Base-by-base conservation (phyloP, 106 monocot genomes). In the Dendrobium officinale region DNA sequence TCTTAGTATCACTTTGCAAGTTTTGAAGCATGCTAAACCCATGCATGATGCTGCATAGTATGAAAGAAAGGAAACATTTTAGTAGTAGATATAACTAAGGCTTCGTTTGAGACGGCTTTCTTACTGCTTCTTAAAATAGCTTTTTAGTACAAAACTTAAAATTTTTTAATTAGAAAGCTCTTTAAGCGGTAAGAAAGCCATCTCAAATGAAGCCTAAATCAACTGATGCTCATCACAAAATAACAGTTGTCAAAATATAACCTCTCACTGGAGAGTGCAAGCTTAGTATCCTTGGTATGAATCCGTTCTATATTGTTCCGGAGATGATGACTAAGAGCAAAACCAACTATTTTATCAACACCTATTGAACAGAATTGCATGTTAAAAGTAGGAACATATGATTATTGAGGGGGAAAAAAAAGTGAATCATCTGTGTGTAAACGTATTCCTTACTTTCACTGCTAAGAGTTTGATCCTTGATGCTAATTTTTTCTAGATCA, bases 341-440 rank as follows among this genome's bases (percentile, higher is more conserved):
- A 97, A 83, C 97, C 97, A 84, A 94, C 86, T 51, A 97, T 89
- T 83, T 89, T 97, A 82, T 97, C 97, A 55, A 97, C 88, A 80
- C 88, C 97, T 97, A 81, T 48, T 79, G 47, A 79, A 67, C 17
- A 56, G 44, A 79, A 26, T 8, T 44, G 9, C 18, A 42, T 42
- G 43, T 37, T 15, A 70, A 37, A 70, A 74, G 74, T 74, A 74
- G 1, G 0, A 74, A 74, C 9, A 13, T n/a, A 64, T 26, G 13
- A 44, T 33, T 56, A 1, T n/a, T 9, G 1, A 79, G 31, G 31
- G 29, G 31, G 31, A 47, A 27, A 76, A 37, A 5, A 4, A 83
- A 48, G 29, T 42, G 55, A 16, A 31, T 4, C 19, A 51, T 42
- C 27, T 67, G 11, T 1, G 19, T 41, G 74, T 20, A 4, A 37